These are phyloP conservation scores for Daedalea quercina DNA, from an alignment of 768 basidiomycete genomes.

Conservation along the genomic window DNA sequence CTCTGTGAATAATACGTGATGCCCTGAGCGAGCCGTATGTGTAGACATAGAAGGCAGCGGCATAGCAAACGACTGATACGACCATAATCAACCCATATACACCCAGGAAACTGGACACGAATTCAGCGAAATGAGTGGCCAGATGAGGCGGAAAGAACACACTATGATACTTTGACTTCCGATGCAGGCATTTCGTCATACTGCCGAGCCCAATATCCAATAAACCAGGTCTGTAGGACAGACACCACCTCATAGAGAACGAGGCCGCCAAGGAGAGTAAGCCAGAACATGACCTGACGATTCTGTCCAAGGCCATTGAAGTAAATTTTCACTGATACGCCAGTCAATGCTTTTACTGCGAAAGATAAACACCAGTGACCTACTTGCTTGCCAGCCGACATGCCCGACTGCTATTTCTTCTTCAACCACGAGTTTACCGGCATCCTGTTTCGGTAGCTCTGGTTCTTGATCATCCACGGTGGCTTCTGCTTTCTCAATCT, in stretches of 20 bases:
- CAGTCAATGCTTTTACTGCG: constrained; percentile 1
- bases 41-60: constrained; percentile 29
- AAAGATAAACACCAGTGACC: constrained; percentile 7
- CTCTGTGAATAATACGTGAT: constrained; percentile 44
- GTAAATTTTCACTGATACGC: constrained; percentile 24
- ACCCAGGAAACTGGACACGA: constrained; percentile 38
- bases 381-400: constrained; percentile 41
- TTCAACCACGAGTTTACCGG: constrained; percentile 55
- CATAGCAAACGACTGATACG: constrained; percentile 25
- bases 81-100: constrained; percentile 34
- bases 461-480: constrained; percentile 11
- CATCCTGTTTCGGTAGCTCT: constrained; percentile 15
- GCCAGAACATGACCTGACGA: constrained; percentile 27
- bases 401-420: constrained; percentile 61
- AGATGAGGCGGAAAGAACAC: constrained; percentile 5
- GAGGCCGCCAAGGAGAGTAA: constrained; percentile 12
- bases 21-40: constrained; percentile 46
- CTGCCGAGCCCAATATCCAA: constrained; percentile 40
- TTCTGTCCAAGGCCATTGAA: constrained; percentile 19
- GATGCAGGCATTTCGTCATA: constrained; percentile 28
- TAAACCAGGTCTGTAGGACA: constrained; percentile 32
- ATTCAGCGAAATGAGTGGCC: too few relatives aligned
- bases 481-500: constrained; percentile 20
- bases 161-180: constrained; percentile 30
- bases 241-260: constrained; percentile 10